These are phyloP conservation scores for Ceratocystis eucalypticola DNA, from an alignment of 2,329 filamentous ascomycete genomes.

Conservation along the genomic window DNA sequence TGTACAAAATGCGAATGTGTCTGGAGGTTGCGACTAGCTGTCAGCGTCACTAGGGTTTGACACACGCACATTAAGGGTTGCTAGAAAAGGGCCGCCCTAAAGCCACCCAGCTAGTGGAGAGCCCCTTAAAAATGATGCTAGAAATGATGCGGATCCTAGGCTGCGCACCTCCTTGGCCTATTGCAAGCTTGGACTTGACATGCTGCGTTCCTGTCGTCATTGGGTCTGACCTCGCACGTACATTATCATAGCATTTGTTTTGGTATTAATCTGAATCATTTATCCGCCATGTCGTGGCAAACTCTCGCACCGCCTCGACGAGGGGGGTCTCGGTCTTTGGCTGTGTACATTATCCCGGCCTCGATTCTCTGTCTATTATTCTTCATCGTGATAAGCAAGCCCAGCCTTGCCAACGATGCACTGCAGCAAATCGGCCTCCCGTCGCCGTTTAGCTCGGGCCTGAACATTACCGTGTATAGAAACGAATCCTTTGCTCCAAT, in stretches of 20 bases:
- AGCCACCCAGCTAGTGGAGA: background rate
- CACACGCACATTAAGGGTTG: no score
- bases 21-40: no score
- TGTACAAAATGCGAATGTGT: slow-evolving; percentile 25
- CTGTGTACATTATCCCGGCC: slow-evolving; percentile 12
- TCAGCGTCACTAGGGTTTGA: no score
- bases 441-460: slow-evolving; percentile 14
- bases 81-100: background rate
- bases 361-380: slow-evolving; percentile 14
- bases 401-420: slow-evolving; percentile 4
- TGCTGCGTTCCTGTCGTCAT: background rate
- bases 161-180: background rate
- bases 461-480: slow-evolving; percentile 28
- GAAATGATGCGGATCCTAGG: background rate
- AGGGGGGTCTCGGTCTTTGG: background rate
- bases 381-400: slow-evolving; percentile 13
- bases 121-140: background rate
- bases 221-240: background rate
- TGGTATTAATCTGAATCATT: background rate
- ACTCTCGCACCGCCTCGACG: slow-evolving; percentile 13
- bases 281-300: slow-evolving; percentile 14
- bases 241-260: background rate
- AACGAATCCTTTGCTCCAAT: slow-evolving; percentile 25
- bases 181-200: background rate
- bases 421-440: slow-evolving; percentile 10